Evolutionary conservation across 108 stramenopile species (phyloP).

Genomic region (Schizochytrium sp.): DNA sequence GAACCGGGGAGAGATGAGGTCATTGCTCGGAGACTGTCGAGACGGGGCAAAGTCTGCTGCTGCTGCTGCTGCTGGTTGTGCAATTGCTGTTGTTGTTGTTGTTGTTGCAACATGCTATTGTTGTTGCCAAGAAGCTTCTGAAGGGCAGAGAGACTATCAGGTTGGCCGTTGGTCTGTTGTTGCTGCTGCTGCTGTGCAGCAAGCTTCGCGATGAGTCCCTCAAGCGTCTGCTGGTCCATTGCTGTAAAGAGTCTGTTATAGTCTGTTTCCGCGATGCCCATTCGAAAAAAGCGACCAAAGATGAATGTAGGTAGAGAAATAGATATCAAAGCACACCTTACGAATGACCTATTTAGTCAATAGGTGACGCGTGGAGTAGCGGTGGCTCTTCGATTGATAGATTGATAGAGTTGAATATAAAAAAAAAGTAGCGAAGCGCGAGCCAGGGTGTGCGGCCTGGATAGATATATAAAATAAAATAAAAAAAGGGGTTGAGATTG

Average conservation of each 20-base stretch:
- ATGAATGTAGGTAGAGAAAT: too few species aligned
- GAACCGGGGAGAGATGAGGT: neutral
- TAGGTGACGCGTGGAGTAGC: too few species aligned
- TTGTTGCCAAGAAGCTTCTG: neutral
- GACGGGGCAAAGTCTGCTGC: too few species aligned
- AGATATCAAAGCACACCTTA: too few species aligned
- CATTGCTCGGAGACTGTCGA: too few species aligned
- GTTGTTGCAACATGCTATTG: neutral
- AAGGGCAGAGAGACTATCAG: neutral
- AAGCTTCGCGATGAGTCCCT: slow-evolving; percentile 9
- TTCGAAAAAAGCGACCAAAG: slow-evolving; percentile 3
- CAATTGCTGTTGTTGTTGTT: neutral
- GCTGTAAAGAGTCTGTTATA: neutral
- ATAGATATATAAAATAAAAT: neutral
- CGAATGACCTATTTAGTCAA: too few species aligned
- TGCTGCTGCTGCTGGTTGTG: neutral
- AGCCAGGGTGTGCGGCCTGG: too few species aligned
- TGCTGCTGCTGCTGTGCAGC: slow-evolving; percentile 10
- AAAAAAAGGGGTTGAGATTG: neutral
- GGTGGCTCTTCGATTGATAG: too few species aligned
- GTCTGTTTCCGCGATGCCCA: neutral
- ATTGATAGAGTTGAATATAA: too few species aligned
- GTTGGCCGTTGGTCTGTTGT: neutral
- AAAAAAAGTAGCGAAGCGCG: too few species aligned
- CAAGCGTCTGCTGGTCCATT: slow-evolving; percentile 17